Percentiles rank a stretch among this genome's conserved stretches.
Conservation (phyloP, 192 early-diverging fungal genomes). For the Coemansia biformis region DNA sequence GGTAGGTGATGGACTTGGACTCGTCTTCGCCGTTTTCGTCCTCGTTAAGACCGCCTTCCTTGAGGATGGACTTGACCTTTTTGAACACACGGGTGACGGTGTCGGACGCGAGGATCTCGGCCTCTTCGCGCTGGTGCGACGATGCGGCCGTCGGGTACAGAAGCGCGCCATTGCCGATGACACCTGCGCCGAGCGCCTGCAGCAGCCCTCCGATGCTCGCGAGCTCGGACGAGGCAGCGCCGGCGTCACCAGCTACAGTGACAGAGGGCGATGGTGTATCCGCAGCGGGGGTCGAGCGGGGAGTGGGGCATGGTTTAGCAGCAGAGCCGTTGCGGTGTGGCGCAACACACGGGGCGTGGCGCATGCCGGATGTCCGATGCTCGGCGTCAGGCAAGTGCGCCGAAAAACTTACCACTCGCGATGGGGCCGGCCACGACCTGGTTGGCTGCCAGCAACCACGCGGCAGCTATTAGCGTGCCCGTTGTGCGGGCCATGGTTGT, state of each 20-base stretch:
- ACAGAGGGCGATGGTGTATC: background rate
- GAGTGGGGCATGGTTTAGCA: no score
- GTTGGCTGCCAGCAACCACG: constrained; percentile 42
- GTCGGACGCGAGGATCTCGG: constrained; percentile 43
- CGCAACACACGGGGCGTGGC: no score
- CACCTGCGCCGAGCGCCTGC: constrained; percentile 46
- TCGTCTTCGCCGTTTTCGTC: constrained; percentile 32
- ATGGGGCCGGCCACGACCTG: constrained; percentile 37
- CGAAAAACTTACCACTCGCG: constrained; percentile 39
- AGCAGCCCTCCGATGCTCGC: constrained; percentile 41
- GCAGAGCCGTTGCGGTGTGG: no score
- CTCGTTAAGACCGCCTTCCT: constrained; percentile 41
- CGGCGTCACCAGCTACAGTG: constrained; percentile 15
- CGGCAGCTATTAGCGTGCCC: constrained; percentile 37
- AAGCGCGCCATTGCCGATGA: constrained; percentile 41
- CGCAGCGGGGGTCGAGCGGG: no score
- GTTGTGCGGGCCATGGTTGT: constrained; percentile 35
- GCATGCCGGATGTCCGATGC: no score
- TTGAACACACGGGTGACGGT: constrained; percentile 39
- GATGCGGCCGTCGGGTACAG: constrained; percentile 30
- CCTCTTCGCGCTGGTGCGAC: constrained; percentile 44
- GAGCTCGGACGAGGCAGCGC: constrained; percentile 24
- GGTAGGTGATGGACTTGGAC: constrained; percentile 34
- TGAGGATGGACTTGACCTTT: constrained; percentile 46
- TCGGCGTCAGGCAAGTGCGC: no score